Conservation (phyloP, 2,329 filamentous ascomycete species). For the Aureobasidium sp. region DNA sequence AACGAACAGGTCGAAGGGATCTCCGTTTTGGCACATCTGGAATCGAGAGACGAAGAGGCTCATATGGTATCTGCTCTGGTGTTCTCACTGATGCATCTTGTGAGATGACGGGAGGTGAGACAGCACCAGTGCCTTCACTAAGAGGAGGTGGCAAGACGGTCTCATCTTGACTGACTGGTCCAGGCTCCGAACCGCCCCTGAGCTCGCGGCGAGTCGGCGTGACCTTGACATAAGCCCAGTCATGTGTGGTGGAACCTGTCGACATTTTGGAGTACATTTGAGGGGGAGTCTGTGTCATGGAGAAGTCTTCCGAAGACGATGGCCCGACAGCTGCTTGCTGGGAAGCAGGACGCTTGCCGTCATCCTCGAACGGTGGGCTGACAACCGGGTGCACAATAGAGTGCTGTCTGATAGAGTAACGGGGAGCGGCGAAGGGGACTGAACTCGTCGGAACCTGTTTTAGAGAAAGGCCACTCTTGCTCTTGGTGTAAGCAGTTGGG, state of each 20-base stretch:
- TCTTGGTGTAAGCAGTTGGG: constrained; percentile 11
- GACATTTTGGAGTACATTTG: not conserved
- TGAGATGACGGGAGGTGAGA: not conserved
- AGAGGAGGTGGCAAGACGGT: not conserved
- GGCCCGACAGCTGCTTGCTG: not conserved
- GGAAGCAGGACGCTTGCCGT: not conserved
- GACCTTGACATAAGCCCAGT: not conserved
- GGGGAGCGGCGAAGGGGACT: not conserved
- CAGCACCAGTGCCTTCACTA: not conserved
- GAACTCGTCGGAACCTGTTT: not conserved
- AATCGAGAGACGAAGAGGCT: not conserved
- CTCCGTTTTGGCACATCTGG: not conserved
- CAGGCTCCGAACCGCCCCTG: not conserved
- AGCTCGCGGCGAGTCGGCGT: not conserved
- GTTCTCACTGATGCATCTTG: constrained; percentile 1
- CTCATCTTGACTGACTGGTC: not conserved
- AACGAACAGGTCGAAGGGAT: not conserved
- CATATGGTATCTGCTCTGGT: not conserved
- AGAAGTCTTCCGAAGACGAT: not conserved
- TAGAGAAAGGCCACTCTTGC: not conserved
- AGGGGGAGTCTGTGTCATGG: constrained; percentile 7
- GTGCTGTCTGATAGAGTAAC: not conserved
- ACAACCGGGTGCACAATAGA: not conserved
- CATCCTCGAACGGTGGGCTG: not conserved
- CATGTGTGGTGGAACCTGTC: not conserved